phyloP scores from a whole-genome alignment of 2,329 filamentous ascomycete genomes.

The Chrysoporthe austroafricana region DNA sequence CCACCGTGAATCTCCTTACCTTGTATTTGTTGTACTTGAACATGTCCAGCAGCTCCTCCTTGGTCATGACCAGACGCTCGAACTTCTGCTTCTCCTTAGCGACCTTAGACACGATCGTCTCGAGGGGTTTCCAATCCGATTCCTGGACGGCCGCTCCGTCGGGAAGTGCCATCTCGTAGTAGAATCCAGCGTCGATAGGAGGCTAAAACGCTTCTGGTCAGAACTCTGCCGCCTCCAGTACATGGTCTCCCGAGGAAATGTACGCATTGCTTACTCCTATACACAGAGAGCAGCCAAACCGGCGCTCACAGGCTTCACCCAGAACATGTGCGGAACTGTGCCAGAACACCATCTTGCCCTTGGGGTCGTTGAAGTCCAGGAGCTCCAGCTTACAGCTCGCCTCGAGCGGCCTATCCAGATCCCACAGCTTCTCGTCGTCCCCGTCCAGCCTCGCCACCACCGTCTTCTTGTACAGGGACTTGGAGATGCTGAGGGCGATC shows the following conservation, averaged over 20 bases:
- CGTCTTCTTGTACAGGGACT: constrained; percentile 81
- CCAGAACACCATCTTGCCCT: constrained; percentile 94
- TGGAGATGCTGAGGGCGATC: constrained; percentile 79
- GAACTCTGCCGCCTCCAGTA: neutral
- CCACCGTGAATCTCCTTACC: constrained; percentile 33
- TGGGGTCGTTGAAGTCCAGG: constrained; percentile 72
- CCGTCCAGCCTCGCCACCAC: constrained; percentile 87
- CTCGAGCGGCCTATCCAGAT: constrained; percentile 88
- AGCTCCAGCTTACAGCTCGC: constrained; percentile 83
- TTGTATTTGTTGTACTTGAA: constrained; percentile 99
- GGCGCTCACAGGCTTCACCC: constrained; percentile 89
- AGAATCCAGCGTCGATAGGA: constrained; percentile 89
- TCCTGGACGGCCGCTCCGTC: constrained; percentile 72
- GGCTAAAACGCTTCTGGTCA: constrained; percentile 48
- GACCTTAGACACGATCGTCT: constrained; percentile 78
- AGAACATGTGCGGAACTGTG: constrained; percentile 73
- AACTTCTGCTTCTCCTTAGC: constrained; percentile 98
- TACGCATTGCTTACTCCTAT: constrained; percentile 60
- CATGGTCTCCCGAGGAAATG: too few relatives aligned
- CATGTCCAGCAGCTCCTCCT: constrained; percentile 92
- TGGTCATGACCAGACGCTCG: constrained; percentile 84
- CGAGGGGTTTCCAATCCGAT: constrained; percentile 82
- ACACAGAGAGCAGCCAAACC: constrained; percentile 89
- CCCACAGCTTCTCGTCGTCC: constrained; percentile 75
- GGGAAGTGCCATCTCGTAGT: constrained; percentile 92